These are phyloP conservation scores for Cardamine occulta DNA, from an alignment of 345 rosid genomes.

Conservation along the genomic window DNA sequence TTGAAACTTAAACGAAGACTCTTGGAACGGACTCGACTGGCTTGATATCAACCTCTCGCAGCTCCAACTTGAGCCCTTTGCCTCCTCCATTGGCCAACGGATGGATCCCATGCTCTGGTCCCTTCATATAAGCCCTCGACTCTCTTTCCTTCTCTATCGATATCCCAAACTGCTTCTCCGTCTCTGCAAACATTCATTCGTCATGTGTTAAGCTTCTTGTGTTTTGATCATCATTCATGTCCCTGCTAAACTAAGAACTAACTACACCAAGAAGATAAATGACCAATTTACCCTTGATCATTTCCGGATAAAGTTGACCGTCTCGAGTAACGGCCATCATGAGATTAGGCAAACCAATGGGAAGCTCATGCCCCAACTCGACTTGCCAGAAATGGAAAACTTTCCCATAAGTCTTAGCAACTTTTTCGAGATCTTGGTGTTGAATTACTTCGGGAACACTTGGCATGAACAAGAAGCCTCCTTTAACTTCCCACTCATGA, in stretches of 20 bases:
- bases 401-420: slow-evolving; percentile 72
- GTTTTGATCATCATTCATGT: too few relatives aligned
- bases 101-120: slow-evolving; percentile 68
- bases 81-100: slow-evolving; percentile 73
- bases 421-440: slow-evolving; percentile 70
- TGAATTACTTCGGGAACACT: slow-evolving; percentile 62
- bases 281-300: slow-evolving; percentile 44
- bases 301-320: slow-evolving; percentile 63
- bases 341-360: slow-evolving; percentile 71
- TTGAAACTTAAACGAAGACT: slow-evolving; percentile 54
- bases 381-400: slow-evolving; percentile 87
- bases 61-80: slow-evolving; percentile 51
- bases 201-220: background rate
- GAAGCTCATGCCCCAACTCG: slow-evolving; percentile 71
- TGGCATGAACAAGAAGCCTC: slow-evolving; percentile 78
- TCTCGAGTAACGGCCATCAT: slow-evolving; percentile 79
- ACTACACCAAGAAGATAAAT: background rate
- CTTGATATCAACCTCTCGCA: slow-evolving; percentile 65
- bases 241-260: background rate
- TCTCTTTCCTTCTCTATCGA: slow-evolving; percentile 58
- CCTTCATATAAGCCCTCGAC: slow-evolving; percentile 61
- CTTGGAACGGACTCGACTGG: slow-evolving; percentile 57
- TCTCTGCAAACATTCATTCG: slow-evolving; percentile 44
- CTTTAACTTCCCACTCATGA: slow-evolving; percentile 82
- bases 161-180: slow-evolving; percentile 53